Conservation (phyloP, 495 filamentous ascomycete species). For the Trichoderma parareesei region DNA sequence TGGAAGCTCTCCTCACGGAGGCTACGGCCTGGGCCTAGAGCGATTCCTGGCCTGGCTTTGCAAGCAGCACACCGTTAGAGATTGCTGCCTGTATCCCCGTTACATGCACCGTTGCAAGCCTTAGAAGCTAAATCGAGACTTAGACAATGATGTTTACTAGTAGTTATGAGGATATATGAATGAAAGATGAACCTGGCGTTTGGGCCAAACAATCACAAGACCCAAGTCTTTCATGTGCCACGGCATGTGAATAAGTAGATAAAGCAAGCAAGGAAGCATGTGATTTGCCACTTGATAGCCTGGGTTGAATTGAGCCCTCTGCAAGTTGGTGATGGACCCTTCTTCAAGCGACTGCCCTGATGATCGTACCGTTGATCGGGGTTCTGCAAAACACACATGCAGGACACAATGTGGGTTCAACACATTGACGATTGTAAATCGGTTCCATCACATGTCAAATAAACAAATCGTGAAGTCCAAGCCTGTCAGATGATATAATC, state of each 20-base stretch:
- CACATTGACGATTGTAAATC: neutral
- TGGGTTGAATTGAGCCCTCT: neutral
- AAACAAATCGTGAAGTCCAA: neutral
- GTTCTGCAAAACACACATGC: neutral
- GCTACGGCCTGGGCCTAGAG: constrained; percentile 92
- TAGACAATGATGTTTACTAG: constrained; percentile 14
- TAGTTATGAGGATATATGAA: constrained; percentile 2
- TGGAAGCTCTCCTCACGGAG: constrained; percentile 87
- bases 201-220: neutral
- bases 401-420: neutral
- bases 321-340: neutral
- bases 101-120: constrained; percentile 94
- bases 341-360: neutral
- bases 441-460: constrained; percentile 1
- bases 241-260: neutral
- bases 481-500: neutral
- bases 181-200: neutral
- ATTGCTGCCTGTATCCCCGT: constrained; percentile 83
- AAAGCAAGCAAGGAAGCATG: neutral
- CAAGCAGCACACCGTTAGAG: constrained; percentile 82
- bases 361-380: neutral
- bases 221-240: neutral
- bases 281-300: neutral
- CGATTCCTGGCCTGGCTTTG: constrained; percentile 96
- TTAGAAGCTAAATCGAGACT: constrained; percentile 25